Conservation (phyloP, 345 rosid species). For the Aegle marmelos region DNA sequence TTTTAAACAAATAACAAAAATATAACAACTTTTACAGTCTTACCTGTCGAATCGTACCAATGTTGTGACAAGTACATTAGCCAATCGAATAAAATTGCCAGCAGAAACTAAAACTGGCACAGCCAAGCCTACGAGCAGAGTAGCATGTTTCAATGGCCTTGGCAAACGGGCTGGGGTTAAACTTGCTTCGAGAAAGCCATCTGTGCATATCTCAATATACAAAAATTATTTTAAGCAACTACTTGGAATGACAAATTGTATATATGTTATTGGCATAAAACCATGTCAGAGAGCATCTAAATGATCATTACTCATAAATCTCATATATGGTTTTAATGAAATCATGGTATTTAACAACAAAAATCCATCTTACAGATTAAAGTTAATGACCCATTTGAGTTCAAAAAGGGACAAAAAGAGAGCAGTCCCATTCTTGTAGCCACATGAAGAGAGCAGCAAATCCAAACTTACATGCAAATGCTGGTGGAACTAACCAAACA, state of each 20-base stretch:
- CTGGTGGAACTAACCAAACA: conserved; percentile 89
- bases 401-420: too few relatives aligned
- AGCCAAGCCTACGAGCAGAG: conserved; percentile 67
- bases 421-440: conserved; percentile 2
- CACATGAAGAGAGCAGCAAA: conserved; percentile 7
- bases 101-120: conserved; percentile 71
- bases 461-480: conserved; percentile 82
- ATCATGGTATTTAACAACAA: not conserved
- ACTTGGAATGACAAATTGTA: not conserved
- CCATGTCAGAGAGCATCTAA: conserved; percentile 8
- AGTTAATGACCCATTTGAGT: not conserved
- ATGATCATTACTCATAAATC: conserved; percentile 2
- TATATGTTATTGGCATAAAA: not conserved
- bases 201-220: conserved; percentile 44
- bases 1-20: not conserved
- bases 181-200: conserved; percentile 95
- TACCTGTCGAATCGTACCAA: conserved; percentile 80
- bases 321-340: conserved; percentile 5
- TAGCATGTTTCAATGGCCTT: conserved; percentile 90
- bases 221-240: conserved; percentile 11
- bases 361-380: not conserved
- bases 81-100: conserved; percentile 60
- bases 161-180: conserved; percentile 77
- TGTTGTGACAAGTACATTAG: conserved; percentile 52
- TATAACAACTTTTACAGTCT: not conserved